Conservation (phyloP, 148 eudicot species). For the Camellia granthamiana region DNA sequence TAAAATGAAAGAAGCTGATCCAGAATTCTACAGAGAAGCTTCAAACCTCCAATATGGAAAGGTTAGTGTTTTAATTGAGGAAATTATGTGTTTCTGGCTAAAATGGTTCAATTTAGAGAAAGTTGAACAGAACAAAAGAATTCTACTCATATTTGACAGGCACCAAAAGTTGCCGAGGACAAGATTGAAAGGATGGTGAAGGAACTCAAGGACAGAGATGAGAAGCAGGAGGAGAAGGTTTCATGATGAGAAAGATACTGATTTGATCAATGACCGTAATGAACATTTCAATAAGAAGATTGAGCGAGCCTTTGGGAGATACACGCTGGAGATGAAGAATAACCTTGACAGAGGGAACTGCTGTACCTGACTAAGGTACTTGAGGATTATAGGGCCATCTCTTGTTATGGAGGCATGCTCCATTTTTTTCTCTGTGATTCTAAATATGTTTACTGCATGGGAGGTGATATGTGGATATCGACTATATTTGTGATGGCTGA, state of each 20-base stretch:
- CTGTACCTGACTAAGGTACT: no score
- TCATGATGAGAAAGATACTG: slow-evolving; percentile 88
- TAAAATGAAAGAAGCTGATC: slow-evolving; percentile 86
- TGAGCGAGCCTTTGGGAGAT: slow-evolving; percentile 92
- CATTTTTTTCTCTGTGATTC: no score
- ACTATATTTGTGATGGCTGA: no score
- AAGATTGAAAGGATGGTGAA: slow-evolving; percentile 80
- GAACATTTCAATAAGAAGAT: slow-evolving; percentile 99
- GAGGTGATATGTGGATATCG: no score
- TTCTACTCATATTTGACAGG: slow-evolving; percentile 32
- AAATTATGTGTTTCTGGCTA: neutral
- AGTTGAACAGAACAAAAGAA: neutral
- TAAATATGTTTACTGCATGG: no score
- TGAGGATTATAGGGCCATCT: no score
- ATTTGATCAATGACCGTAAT: slow-evolving; percentile 93
- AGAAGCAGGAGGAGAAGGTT: slow-evolving; percentile 84
- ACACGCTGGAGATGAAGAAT: slow-evolving; percentile 95
- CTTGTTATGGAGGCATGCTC: no score
- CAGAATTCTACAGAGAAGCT: slow-evolving; percentile 93
- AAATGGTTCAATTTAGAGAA: neutral
- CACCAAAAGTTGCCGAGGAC: slow-evolving; percentile 69
- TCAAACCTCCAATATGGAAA: slow-evolving; percentile 98
- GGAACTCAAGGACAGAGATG: slow-evolving; percentile 90
- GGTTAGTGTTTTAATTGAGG: slow-evolving; percentile 31
- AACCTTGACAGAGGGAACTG: slow-evolving; percentile 95